Evolutionary conservation across 2,329 filamentous ascomycete species (phyloP).

Genomic region (Lasiodiplodia theobromae): DNA sequence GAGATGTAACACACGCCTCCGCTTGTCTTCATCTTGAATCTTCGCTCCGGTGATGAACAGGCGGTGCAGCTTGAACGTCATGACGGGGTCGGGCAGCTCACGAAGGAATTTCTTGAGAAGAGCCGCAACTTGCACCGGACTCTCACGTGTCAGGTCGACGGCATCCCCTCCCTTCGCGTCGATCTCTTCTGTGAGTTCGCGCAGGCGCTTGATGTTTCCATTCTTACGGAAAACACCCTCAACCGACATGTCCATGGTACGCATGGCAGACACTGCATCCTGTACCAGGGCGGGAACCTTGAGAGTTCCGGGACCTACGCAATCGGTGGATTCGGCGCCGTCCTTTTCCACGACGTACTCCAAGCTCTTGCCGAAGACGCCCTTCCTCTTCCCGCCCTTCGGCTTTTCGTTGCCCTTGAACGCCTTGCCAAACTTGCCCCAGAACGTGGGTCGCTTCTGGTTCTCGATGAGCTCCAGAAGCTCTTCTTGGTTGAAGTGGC

Average conservation of each 20-base stretch:
- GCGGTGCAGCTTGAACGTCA: constrained; percentile 93
- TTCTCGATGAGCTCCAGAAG: constrained; percentile 91
- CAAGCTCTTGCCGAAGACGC: constrained; percentile 87
- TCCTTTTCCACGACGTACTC: constrained; percentile 91
- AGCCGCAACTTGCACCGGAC: constrained; percentile 91
- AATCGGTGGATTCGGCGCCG: constrained; percentile 96
- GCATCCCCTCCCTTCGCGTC: constrained; percentile 85
- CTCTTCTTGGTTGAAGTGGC: constrained; percentile 92
- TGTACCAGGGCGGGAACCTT: constrained; percentile 95
- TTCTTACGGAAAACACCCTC: constrained; percentile 99
- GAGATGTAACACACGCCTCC: constrained; percentile 85
- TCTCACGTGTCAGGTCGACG: constrained; percentile 86
- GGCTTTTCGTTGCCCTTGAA: constrained; percentile 70
- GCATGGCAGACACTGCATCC: constrained; percentile 91
- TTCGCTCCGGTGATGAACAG: constrained; percentile 90
- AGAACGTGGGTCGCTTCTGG: constrained; percentile 84
- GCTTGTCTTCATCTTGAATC: constrained; percentile 80
- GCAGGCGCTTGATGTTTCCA: constrained; percentile 93
- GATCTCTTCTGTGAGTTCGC: constrained; percentile 83
- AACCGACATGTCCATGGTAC: constrained; percentile 98
- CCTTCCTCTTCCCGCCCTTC: constrained; percentile 86
- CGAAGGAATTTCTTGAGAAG: constrained; percentile 94
- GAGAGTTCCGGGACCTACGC: constrained; percentile 88
- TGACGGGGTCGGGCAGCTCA: constrained; percentile 89
- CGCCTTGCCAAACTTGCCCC: constrained; percentile 97